Conservation (phyloP, 2,329 filamentous ascomycete species). For the Fusarium anthophilum region DNA sequence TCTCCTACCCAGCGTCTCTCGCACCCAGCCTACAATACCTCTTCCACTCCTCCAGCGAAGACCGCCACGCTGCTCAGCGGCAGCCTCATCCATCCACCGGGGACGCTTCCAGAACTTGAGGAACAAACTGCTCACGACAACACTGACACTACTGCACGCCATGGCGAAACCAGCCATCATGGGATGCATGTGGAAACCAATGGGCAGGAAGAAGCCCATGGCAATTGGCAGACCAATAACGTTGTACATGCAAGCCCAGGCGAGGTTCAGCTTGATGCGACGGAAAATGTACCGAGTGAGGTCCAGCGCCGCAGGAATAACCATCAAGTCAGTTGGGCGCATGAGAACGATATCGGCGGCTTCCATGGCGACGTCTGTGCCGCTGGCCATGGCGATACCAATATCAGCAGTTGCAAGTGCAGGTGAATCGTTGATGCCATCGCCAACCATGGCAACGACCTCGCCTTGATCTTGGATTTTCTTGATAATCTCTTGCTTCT, state of each 20-base stretch:
- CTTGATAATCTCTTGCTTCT: constrained; percentile 88
- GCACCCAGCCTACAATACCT: constrained; percentile 53
- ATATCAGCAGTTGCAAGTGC: constrained; percentile 92
- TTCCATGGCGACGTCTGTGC: constrained; percentile 97
- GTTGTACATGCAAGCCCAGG: constrained; percentile 96
- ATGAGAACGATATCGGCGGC: constrained; percentile 96
- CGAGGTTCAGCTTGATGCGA: constrained; percentile 92
- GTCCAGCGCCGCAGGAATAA: constrained; percentile 86
- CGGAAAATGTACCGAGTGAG: constrained; percentile 87
- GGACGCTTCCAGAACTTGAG: constrained; percentile 89
- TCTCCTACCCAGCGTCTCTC: constrained; percentile 52
- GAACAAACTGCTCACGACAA: constrained; percentile 84
- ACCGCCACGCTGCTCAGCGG: constrained; percentile 66
- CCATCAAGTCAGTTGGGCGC: constrained; percentile 89
- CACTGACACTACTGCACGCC: constrained; percentile 89
- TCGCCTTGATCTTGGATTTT: constrained; percentile 78
- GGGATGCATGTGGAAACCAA: constrained; percentile 87
- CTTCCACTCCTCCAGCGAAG: constrained; percentile 55
- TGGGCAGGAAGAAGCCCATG: constrained; percentile 94
- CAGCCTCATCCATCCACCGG: constrained; percentile 82
- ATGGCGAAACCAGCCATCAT: constrained; percentile 96
- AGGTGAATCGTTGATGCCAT: constrained; percentile 98
- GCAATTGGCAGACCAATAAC: constrained; percentile 90
- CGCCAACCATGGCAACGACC: constrained; percentile 94
- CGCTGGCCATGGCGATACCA: constrained; percentile 90